phyloP scores from a whole-genome alignment of 805 yeast species.

The Cyberlindnera euphorbiiphila region DNA sequence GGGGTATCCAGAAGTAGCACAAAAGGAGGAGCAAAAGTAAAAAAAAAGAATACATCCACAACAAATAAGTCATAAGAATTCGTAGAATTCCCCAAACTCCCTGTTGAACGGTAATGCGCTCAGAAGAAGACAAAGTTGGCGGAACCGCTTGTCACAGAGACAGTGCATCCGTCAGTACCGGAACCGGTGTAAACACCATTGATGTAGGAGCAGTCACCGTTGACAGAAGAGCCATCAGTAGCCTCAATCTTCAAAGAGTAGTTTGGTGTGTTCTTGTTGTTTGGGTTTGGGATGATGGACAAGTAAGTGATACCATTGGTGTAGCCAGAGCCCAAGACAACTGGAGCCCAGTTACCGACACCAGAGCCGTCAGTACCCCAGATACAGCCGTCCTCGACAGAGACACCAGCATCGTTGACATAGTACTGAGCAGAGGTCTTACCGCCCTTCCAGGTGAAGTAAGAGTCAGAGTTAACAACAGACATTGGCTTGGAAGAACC shows the following conservation, averaged over 20 bases:
- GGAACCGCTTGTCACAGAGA: conserved; percentile 54
- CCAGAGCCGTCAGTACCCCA: conserved; percentile 84
- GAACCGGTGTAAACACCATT: conserved; percentile 69
- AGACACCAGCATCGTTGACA: conserved; percentile 95
- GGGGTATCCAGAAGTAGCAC: neutral
- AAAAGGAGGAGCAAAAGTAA: neutral
- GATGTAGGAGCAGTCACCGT: conserved; percentile 76
- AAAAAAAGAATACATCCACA: neutral
- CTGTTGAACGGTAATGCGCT: conserved; percentile 1
- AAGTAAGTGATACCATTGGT: conserved; percentile 66
- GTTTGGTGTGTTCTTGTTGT: conserved; percentile 65
- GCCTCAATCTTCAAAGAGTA: conserved; percentile 75
- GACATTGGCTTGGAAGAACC: conserved; percentile 66
- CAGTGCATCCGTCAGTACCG: conserved; percentile 78
- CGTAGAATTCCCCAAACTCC: no score
- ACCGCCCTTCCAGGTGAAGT: conserved; percentile 80
- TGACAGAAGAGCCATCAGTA: conserved; percentile 51
- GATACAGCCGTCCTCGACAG: conserved; percentile 83
- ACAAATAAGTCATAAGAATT: neutral
- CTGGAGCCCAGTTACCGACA: conserved; percentile 98
- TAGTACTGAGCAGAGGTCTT: conserved; percentile 94
- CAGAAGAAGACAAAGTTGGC: conserved; percentile 59
- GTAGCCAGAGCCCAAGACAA: conserved; percentile 90
- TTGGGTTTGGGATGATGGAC: conserved; percentile 93
- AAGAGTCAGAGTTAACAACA: conserved; percentile 72